Percentiles rank a stretch among this genome's conserved stretches.
Conservation (phyloP, 371 early-diverging fungal species). For the Smittium culicis region DNA sequence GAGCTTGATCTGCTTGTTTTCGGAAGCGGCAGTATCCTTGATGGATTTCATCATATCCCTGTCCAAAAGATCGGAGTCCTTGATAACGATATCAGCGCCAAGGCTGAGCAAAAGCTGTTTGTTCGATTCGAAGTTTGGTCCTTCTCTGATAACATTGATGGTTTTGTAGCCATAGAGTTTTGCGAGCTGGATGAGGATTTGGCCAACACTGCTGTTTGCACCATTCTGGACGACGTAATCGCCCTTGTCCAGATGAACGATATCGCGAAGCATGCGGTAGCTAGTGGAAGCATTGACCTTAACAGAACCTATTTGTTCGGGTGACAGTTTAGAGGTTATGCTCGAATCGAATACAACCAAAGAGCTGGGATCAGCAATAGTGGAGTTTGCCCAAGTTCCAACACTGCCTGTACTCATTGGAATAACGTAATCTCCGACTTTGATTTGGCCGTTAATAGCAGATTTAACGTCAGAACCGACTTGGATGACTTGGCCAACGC, state of each 20-base stretch:
- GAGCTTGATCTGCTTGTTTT: conserved; percentile 37
- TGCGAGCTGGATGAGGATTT: conserved; percentile 80
- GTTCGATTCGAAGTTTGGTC: conserved; percentile 49
- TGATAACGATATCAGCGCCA: conserved; percentile 66
- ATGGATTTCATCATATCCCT: conserved; percentile 17
- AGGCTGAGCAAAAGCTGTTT: conserved; percentile 39
- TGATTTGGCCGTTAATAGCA: conserved; percentile 10
- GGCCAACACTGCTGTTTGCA: conserved; percentile 84
- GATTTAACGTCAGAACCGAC: conserved; percentile 31
- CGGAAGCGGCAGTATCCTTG: conserved; percentile 15
- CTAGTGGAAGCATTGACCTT: conserved; percentile 87
- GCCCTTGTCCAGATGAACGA: conserved; percentile 50
- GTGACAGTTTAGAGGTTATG: conserved; percentile 28
- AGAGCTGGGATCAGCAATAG: not conserved
- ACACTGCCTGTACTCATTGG: conserved; percentile 20
- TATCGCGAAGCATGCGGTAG: conserved; percentile 81
- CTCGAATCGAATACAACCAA: conserved; percentile 8
- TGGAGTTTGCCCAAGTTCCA: conserved; percentile 10
- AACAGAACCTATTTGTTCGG: conserved; percentile 55
- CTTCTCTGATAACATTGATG: conserved; percentile 75
- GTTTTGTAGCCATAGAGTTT: conserved; percentile 60
- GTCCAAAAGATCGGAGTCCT: conserved; percentile 41
- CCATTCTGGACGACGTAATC: conserved; percentile 88
- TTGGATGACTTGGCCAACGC: conserved; percentile 54
- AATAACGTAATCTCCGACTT: conserved; percentile 68